phyloP scores from a whole-genome alignment of 495 filamentous ascomycete species.

The Neurospora sp. region DNA sequence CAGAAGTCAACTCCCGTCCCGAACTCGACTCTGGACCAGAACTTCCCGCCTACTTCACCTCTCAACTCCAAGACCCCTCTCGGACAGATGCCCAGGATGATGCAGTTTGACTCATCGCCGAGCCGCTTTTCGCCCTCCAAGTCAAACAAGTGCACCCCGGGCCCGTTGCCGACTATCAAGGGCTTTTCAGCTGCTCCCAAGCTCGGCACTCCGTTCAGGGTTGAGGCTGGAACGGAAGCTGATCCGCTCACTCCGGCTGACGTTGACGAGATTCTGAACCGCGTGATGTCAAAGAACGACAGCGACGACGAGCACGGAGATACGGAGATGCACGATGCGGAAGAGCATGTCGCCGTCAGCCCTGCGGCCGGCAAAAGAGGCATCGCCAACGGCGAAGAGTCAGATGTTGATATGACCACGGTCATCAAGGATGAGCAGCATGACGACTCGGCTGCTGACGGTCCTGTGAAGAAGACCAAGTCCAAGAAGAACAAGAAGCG shows the following conservation, averaged over 20 bases:
- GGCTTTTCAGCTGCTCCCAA: background rate
- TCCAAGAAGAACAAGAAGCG: background rate
- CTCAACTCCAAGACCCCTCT: background rate
- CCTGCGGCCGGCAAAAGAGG: background rate
- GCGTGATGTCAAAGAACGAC: background rate
- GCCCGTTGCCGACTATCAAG: background rate
- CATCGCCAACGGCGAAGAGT: background rate
- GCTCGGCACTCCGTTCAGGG: background rate
- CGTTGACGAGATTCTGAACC: background rate
- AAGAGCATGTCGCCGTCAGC: background rate
- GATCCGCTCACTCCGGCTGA: background rate
- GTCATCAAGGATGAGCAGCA: background rate
- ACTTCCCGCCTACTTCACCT: background rate
- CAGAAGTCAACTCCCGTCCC: background rate
- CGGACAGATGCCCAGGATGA: background rate
- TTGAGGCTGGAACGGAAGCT: background rate
- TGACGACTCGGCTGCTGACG: background rate
- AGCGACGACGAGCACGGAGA: background rate
- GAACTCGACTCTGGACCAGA: background rate
- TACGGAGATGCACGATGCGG: background rate
- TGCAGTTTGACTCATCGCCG: background rate
- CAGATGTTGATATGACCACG: background rate
- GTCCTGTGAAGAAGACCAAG: background rate
- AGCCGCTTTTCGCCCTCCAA: background rate
- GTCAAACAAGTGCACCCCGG: background rate